Evolutionary conservation across 768 basidiomycete species (phyloP), one percentile per base, ranked within the genome.

Genomic region (Termitomyces sp.): DNA sequence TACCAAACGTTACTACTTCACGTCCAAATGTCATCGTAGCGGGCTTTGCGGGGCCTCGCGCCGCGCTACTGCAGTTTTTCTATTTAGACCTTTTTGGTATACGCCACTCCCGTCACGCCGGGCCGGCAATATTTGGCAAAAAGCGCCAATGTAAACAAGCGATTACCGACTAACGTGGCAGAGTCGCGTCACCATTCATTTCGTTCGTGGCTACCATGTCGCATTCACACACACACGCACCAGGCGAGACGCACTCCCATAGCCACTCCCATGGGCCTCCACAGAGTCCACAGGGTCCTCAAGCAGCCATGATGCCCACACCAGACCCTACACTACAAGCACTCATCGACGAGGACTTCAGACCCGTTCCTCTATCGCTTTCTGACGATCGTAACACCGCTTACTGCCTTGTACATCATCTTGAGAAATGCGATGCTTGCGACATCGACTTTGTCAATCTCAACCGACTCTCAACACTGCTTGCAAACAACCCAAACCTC

Each of bases 381-480:
- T 77, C 77, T 10, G 73, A 80, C 15, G 83, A 88, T 58, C 73
- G 73, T 57, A 69, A 77, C 22, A 67, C 75, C 18, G 85, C 81
- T 1, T 73, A 87, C 35, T 96, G 93, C 69, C 72, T 70, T 7
- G 64, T 69, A 22, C 93, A 95, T 74, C 77, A 79, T 57, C 73
- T 79, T 46, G 89, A 91, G 68, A 85, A 86, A 66, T 94, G 93
- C 70, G 73, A 79, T 47, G 76, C 79, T 32, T 94, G 92, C 68
- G 77, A 77, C 53, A 63, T 88, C 2, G 91, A 97, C 72, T 94
- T 88, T 70, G 69, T 78, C 45, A 73, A 72, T 49, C 75, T 94
- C 51, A 97, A 96, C 70, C 83, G 87, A 20, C 80, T 95, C 53
- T 79, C 90, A 10, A 82, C 83, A 42, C 69, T 89, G 9, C 79